phyloP scores from a whole-genome alignment of 352 stramenopile genomes.

The Phytophthora brassicae region DNA sequence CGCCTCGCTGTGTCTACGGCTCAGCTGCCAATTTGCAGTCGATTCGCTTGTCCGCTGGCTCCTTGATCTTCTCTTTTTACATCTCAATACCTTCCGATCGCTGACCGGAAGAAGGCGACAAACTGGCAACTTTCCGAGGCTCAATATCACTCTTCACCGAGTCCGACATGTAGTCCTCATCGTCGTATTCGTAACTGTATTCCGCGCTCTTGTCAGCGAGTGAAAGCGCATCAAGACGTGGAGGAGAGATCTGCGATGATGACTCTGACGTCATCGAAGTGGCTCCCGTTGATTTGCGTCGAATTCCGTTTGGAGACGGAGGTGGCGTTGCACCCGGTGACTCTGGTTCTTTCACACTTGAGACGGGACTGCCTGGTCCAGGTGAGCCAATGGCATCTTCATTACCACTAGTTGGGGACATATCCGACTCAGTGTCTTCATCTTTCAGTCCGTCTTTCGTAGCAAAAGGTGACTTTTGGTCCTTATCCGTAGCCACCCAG shows the following conservation, averaged over 20 bases:
- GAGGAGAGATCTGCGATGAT: constrained; percentile 44
- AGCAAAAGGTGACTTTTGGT: constrained; percentile 81
- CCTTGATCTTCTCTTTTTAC: constrained; percentile 36
- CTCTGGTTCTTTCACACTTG: constrained; percentile 22
- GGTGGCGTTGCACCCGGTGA: constrained; percentile 44
- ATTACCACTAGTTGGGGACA: constrained; percentile 48
- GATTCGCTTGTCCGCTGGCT: constrained; percentile 16
- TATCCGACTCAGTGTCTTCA: constrained; percentile 67
- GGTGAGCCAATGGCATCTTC: constrained; percentile 50
- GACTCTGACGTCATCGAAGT: constrained; percentile 43
- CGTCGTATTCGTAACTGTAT: constrained; percentile 48
- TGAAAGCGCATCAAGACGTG: constrained; percentile 48
- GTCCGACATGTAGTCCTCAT: constrained; percentile 69
- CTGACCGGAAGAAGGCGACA: constrained; percentile 50
- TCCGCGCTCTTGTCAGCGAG: constrained; percentile 39
- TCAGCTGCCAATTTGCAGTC: constrained; percentile 8
- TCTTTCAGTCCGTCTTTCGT: constrained; percentile 52
- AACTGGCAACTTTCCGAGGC: constrained; percentile 59
- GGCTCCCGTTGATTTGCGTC: constrained; percentile 42
- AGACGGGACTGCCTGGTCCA: constrained; percentile 54
- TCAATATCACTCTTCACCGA: constrained; percentile 82
- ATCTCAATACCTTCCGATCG: constrained; percentile 71
- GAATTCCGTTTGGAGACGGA: constrained; percentile 44
- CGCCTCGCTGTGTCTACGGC: constrained; percentile 18
- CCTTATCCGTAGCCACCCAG: constrained; percentile 86